Evolutionary conservation across 2,329 filamentous ascomycete species (phyloP).

Genomic region (Colletotrichum simmondsii): DNA sequence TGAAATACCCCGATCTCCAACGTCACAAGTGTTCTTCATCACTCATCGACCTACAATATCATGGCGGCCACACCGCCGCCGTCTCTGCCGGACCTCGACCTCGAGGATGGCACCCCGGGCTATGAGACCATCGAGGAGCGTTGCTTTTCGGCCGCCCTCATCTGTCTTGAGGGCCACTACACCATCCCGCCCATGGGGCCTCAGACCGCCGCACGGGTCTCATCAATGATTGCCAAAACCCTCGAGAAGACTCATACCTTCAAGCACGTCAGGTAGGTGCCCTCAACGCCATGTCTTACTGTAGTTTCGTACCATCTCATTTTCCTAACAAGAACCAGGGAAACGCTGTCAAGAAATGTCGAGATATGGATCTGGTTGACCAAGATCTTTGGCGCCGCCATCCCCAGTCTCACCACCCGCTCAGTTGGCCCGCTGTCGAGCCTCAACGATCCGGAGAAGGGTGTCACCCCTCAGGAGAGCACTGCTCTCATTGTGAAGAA

Average conservation of each 20-base stretch:
- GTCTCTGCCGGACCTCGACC: constrained; percentile 28
- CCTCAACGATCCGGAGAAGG: constrained; percentile 64
- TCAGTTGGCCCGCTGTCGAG: constrained; percentile 67
- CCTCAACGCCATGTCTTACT: neutral
- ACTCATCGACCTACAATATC: neutral
- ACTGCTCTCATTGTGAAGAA: constrained; percentile 72
- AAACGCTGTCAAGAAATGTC: constrained; percentile 70
- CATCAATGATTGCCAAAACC: constrained; percentile 68
- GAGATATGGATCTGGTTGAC: constrained; percentile 74
- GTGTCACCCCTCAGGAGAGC: constrained; percentile 70
- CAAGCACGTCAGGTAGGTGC: constrained; percentile 66
- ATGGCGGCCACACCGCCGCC: constrained; percentile 33
- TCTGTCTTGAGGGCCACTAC: constrained; percentile 72
- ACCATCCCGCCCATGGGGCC: constrained; percentile 68
- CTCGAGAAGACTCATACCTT: constrained; percentile 73
- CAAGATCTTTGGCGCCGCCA: constrained; percentile 69
- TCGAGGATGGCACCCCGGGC: constrained; percentile 40
- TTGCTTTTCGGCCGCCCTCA: constrained; percentile 69
- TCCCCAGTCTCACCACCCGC: constrained; percentile 69
- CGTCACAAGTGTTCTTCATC: neutral
- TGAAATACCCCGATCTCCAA: neutral
- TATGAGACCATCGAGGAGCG: constrained; percentile 71
- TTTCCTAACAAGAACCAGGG: constrained; percentile 50
- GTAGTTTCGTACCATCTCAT: constrained; percentile 4
- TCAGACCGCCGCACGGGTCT: constrained; percentile 64